These are phyloP conservation scores for Rhazya stricta DNA, from an alignment of 257 asterid species.

Conservation along the genomic window DNA sequence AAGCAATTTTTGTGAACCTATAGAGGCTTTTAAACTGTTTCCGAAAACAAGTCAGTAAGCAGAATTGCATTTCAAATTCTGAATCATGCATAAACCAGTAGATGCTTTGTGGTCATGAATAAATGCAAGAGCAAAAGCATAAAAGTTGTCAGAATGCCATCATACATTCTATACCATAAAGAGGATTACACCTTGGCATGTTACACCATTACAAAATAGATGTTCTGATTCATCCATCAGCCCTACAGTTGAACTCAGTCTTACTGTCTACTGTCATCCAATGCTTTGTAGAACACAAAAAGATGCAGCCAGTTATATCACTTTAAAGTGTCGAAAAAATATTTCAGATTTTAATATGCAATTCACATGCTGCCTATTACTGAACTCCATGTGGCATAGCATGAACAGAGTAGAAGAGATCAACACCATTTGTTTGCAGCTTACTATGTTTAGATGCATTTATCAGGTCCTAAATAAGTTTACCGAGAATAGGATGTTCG, in stretches of 20 bases:
- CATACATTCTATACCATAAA: background rate
- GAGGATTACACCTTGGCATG: background rate
- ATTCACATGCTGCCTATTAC: background rate
- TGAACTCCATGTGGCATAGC: background rate
- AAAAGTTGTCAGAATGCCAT: background rate
- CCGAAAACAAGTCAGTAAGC: background rate
- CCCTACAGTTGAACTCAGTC: background rate
- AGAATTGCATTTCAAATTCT: background rate
- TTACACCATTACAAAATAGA: background rate
- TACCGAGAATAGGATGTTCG: slow-evolving; percentile 96
- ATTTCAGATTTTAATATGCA: background rate
- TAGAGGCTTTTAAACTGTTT: background rate
- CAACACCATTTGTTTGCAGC: background rate
- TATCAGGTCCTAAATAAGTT: slow-evolving; percentile 23
- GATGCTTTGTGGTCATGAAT: background rate
- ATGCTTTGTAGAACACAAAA: background rate
- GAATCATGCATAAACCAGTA: background rate
- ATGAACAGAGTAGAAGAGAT: background rate
- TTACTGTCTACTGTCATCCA: background rate
- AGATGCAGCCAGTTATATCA: background rate
- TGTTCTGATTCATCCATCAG: background rate
- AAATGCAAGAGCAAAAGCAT: background rate
- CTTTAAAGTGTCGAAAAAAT: background rate
- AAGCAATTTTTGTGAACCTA: background rate
- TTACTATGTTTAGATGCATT: slow-evolving; percentile 7